phyloP scores from a whole-genome alignment of 257 asterid genomes.

The Nicotiana noctiflora region DNA sequence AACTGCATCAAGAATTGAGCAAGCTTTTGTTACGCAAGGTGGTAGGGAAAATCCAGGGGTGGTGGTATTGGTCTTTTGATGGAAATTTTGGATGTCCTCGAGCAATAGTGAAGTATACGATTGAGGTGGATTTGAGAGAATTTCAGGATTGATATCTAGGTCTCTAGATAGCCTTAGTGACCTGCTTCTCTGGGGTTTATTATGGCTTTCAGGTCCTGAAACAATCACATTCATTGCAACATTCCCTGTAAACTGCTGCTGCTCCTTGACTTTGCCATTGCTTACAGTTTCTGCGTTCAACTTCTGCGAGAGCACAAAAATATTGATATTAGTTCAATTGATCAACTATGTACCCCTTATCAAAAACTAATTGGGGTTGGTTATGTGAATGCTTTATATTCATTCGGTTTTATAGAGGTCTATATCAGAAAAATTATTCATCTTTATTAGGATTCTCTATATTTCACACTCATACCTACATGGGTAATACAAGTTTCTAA shows the following conservation, averaged over 20 bases:
- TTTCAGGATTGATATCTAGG: slow-evolving; percentile 59
- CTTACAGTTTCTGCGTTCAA: slow-evolving; percentile 27
- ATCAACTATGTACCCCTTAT: not conserved
- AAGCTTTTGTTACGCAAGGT: slow-evolving; percentile 74
- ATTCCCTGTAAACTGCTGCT: slow-evolving; percentile 16
- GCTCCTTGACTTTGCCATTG: slow-evolving; percentile 25
- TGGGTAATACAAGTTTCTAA: not conserved
- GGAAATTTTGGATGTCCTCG: slow-evolving; percentile 92
- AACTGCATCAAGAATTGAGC: slow-evolving; percentile 91
- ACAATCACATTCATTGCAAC: slow-evolving; percentile 41
- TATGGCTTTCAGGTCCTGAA: slow-evolving; percentile 36
- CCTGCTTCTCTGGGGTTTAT: slow-evolving; percentile 47
- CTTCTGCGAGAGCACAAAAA: slow-evolving; percentile 30
- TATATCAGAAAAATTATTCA: not conserved
- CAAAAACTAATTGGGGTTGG: not conserved
- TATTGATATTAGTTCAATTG: not conserved
- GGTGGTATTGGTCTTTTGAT: slow-evolving; percentile 51
- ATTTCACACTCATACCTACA: not conserved
- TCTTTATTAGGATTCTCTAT: not conserved
- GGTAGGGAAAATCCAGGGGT: slow-evolving; percentile 54
- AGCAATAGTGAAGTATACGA: slow-evolving; percentile 74
- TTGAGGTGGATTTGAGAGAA: slow-evolving; percentile 41
- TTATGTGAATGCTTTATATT: too few relatives aligned
- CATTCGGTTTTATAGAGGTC: not conserved
- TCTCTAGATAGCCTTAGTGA: slow-evolving; percentile 76